Percentiles rank a stretch among this genome's conserved stretches.
Evolutionary conservation across 352 stramenopile genomes (phyloP).

Genomic region (Pseudoperonospora humuli): DNA sequence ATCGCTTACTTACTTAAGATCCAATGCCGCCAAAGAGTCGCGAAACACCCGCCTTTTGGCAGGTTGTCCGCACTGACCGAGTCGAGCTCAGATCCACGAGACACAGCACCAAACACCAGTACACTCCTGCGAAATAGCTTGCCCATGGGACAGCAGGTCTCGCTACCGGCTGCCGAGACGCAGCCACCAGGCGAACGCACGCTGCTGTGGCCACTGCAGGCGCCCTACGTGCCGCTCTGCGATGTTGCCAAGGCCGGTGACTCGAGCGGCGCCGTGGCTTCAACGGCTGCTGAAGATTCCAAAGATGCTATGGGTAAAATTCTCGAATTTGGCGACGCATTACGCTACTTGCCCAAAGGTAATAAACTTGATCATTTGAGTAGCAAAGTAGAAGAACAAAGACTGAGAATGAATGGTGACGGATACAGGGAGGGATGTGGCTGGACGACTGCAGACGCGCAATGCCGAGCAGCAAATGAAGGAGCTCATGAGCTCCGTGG

Average conservation of each 20-base stretch:
- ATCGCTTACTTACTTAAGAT: too few species aligned
- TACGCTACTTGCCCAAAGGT: constrained; percentile 59
- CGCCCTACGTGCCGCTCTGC: constrained; percentile 48
- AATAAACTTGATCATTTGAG: too few species aligned
- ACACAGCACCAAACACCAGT: constrained; percentile 1
- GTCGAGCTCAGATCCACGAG: constrained; percentile 10
- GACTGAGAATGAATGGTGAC: not conserved
- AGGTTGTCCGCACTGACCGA: constrained; percentile 11
- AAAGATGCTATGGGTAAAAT: constrained; percentile 67
- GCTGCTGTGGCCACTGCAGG: constrained; percentile 24
- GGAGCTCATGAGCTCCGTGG: constrained; percentile 63
- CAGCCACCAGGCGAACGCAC: constrained; percentile 11
- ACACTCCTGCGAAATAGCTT: not conserved
- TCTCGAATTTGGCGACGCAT: constrained; percentile 47
- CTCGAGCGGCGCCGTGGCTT: constrained; percentile 16
- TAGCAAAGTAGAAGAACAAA: not conserved
- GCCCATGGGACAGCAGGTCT: constrained; percentile 58
- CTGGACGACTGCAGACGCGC: constrained; percentile 10
- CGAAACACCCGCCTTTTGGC: not conserved
- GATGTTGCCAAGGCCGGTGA: constrained; percentile 53
- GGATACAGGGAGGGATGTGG: constrained; percentile 33
- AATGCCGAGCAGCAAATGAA: constrained; percentile 58
- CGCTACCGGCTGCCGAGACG: constrained; percentile 13
- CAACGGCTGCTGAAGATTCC: constrained; percentile 34
- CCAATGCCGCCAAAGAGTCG: constrained; percentile 17